Evolutionary conservation across 176 grass and related monocot species (phyloP).

Genomic region (Ensete glaucum): DNA sequence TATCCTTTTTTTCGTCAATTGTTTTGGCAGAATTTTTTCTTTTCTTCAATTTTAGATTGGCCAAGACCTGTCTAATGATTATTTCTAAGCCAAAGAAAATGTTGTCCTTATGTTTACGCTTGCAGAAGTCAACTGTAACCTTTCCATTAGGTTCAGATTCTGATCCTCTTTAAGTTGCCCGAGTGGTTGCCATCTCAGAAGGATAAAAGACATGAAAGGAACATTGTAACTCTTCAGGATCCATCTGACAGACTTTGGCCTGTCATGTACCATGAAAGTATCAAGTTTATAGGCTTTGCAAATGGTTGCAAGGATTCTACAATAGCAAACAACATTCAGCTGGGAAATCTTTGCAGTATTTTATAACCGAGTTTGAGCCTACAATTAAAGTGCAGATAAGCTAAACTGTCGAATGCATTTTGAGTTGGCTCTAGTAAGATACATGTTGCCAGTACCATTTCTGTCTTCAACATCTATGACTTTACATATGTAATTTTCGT

Average conservation of each 20-base stretch:
- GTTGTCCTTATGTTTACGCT: too few relatives aligned
- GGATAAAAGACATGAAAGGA: slow-evolving; percentile 38
- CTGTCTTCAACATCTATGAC: too few relatives aligned
- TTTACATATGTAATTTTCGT: too few relatives aligned
- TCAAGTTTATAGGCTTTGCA: slow-evolving; percentile 42
- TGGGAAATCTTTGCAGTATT: slow-evolving; percentile 24
- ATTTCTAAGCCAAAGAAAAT: too few relatives aligned
- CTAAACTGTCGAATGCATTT: background rate
- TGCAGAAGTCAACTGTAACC: background rate
- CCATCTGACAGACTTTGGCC: slow-evolving; percentile 34
- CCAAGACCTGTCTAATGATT: too few relatives aligned
- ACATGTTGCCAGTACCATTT: too few relatives aligned
- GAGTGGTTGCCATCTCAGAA: slow-evolving; percentile 30
- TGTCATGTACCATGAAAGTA: slow-evolving; percentile 39
- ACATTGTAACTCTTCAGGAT: slow-evolving; percentile 39
- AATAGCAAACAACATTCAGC: slow-evolving; percentile 28
- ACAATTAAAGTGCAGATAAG: slow-evolving; percentile 23
- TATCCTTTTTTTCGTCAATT: too few relatives aligned
- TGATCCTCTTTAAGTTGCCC: slow-evolving; percentile 24
- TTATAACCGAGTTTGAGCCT: slow-evolving; percentile 7
- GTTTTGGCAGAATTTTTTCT: too few relatives aligned
- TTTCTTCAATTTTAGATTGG: too few relatives aligned
- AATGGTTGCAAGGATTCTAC: slow-evolving; percentile 39
- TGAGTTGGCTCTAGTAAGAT: background rate
- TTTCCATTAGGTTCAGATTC: background rate